phyloP scores from a whole-genome alignment of 2,329 filamentous ascomycete genomes.

The Berkeleyomyces rouxiae region DNA sequence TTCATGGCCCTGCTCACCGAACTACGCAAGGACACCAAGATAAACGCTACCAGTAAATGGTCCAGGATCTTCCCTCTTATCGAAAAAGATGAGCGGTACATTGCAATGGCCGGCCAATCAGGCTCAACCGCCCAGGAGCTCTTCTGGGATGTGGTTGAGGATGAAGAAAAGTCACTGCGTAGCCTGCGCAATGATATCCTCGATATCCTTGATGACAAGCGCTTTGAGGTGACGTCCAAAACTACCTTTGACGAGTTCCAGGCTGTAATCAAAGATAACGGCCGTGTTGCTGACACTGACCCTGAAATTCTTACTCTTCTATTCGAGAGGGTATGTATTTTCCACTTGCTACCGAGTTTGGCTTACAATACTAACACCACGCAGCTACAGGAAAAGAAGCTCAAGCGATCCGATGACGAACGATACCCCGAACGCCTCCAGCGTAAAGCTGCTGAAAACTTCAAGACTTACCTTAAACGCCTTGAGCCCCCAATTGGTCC shows the following conservation, averaged over 20 bases:
- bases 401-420: constrained; percentile 69
- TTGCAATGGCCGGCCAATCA: constrained; percentile 62
- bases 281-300: constrained; percentile 75
- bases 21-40: constrained; percentile 56
- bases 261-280: constrained; percentile 66
- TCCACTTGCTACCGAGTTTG: not conserved
- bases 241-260: constrained; percentile 83
- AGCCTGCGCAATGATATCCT: constrained; percentile 67
- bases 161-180: constrained; percentile 77
- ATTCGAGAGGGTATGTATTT: constrained; percentile 53
- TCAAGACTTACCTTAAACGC: constrained; percentile 76
- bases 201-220: constrained; percentile 81
- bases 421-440: constrained; percentile 73
- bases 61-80: constrained; percentile 59
- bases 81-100: constrained; percentile 67
- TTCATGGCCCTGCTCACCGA: constrained; percentile 63
- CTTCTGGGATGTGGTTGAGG: constrained; percentile 91
- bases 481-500: constrained; percentile 66
- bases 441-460: constrained; percentile 64
- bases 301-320: constrained; percentile 63
- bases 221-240: constrained; percentile 73
- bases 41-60: constrained; percentile 87
- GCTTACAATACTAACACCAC: constrained; percentile 6
- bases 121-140: constrained; percentile 79
- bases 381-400: constrained; percentile 69